Conservation (phyloP, 2,329 filamentous ascomycete genomes). For the Aplosporella prunicola region DNA sequence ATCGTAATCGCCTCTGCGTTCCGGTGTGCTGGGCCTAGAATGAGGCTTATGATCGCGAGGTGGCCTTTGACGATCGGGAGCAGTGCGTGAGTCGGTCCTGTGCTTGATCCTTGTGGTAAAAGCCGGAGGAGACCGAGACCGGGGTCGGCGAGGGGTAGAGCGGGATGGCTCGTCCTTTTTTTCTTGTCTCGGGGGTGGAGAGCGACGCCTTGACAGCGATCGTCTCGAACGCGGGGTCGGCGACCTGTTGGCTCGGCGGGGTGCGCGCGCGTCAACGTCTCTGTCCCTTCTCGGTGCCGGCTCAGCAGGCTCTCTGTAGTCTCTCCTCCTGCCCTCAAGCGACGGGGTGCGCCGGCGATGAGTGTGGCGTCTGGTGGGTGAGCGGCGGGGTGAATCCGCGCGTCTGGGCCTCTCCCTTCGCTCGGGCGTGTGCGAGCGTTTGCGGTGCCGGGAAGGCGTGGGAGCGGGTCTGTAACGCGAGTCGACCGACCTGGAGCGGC, state of each 20-base stretch:
- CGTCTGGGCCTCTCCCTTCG: constrained; percentile 19
- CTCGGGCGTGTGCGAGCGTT: constrained; percentile 24
- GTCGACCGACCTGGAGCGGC: constrained; percentile 33
- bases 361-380: constrained; percentile 22
- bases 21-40: constrained; percentile 21
- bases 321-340: constrained; percentile 16
- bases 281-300: constrained; percentile 7
- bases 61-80: constrained; percentile 13
- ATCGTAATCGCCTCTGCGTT: constrained; percentile 20
- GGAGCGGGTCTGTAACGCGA: constrained; percentile 26
- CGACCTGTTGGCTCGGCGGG: constrained; percentile 20
- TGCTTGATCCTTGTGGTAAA: constrained; percentile 14
- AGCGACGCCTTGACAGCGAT: constrained; percentile 21
- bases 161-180: constrained; percentile 21
- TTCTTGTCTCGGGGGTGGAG: constrained; percentile 17
- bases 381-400: constrained; percentile 21
- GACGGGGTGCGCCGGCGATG: constrained; percentile 18
- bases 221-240: constrained; percentile 23
- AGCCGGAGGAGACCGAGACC: constrained; percentile 22
- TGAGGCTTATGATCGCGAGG: constrained; percentile 12
- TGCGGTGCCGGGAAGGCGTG: constrained; percentile 21
- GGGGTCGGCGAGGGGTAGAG: constrained; percentile 16
- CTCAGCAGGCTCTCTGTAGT: constrained; percentile 3
- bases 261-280: constrained; percentile 16
- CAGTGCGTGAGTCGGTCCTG: constrained; percentile 16